Evolutionary conservation across 1,139 yeast genomes (phyloP).

Genomic region (Hansenula sp.): DNA sequence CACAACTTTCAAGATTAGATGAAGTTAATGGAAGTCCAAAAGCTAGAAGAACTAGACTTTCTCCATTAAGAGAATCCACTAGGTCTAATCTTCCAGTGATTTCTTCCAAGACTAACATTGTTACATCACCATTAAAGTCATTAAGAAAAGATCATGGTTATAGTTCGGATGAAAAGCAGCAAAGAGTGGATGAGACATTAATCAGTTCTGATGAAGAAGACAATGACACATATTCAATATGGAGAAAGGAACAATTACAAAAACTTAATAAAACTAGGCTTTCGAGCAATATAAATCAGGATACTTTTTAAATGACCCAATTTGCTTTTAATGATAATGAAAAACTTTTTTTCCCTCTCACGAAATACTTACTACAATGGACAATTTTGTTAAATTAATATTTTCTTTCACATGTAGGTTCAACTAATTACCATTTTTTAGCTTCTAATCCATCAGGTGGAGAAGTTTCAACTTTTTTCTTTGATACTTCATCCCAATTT

Average conservation of each 20-base stretch:
- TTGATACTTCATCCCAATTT: slow-evolving; percentile 86
- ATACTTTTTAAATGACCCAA: slow-evolving; percentile 13
- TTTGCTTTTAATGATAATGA: not conserved
- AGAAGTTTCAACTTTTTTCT: slow-evolving; percentile 58
- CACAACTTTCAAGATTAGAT: slow-evolving; percentile 15
- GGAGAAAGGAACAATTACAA: slow-evolving; percentile 23
- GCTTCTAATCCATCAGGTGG: slow-evolving; percentile 76
- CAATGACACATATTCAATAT: slow-evolving; percentile 15
- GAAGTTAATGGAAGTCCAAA: slow-evolving; percentile 15
- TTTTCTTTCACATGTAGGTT: not conserved
- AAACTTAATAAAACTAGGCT: slow-evolving; percentile 19
- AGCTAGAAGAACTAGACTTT: slow-evolving; percentile 5
- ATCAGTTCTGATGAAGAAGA: slow-evolving; percentile 15
- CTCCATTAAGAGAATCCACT: slow-evolving; percentile 12
- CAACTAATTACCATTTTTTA: slow-evolving; percentile 27
- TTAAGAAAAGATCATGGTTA: slow-evolving; percentile 5
- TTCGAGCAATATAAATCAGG: slow-evolving; percentile 9
- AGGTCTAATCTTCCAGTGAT: slow-evolving; percentile 8
- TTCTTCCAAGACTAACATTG: slow-evolving; percentile 1
- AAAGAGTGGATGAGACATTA: slow-evolving; percentile 3
- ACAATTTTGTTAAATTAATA: not conserved
- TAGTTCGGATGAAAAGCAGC: slow-evolving; percentile 9
- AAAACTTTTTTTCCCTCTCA: no score
- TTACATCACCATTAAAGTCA: slow-evolving; percentile 23
- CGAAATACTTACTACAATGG: not conserved